These are phyloP conservation scores for Biscutella auriculata DNA, from an alignment of 441 rosid species.

Conservation along the genomic window DNA sequence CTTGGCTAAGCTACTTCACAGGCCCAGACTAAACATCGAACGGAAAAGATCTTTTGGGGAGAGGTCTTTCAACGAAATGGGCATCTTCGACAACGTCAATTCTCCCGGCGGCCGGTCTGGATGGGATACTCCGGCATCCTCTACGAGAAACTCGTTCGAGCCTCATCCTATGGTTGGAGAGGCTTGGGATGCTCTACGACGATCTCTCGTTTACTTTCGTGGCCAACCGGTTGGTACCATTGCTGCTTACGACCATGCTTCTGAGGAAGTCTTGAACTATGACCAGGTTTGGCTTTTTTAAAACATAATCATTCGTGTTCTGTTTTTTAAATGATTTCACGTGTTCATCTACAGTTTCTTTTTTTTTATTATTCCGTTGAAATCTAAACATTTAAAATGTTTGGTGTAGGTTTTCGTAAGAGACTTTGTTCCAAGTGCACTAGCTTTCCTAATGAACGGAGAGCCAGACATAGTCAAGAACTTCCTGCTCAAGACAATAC, in stretches of 20 bases:
- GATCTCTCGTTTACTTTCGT: constrained; percentile 43
- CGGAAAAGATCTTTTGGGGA: constrained; percentile 78
- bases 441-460: constrained; percentile 24
- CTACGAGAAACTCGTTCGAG: constrained; percentile 58
- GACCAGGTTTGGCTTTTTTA: constrained; percentile 33
- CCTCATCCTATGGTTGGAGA: constrained; percentile 71
- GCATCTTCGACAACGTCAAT: constrained; percentile 28
- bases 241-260: constrained; percentile 57
- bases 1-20: constrained; percentile 52
- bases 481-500: constrained; percentile 21
- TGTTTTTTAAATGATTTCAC: background rate
- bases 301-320: background rate
- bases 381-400: no score
- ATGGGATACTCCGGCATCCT: constrained; percentile 58
- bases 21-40: constrained; percentile 61
- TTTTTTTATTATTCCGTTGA: no score
- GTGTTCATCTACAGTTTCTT: no score
- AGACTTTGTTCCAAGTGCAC: constrained; percentile 26
- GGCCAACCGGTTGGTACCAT: constrained; percentile 61
- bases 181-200: constrained; percentile 56
- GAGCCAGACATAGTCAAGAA: constrained; percentile 27
- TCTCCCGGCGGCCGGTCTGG: constrained; percentile 67
- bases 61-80: constrained; percentile 60
- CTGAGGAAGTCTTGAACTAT: constrained; percentile 49
- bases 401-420: constrained; percentile 20